Base-by-base conservation (phyloP, 2,329 filamentous ascomycete genomes). In the Epichloe brachyelytri region DNA sequence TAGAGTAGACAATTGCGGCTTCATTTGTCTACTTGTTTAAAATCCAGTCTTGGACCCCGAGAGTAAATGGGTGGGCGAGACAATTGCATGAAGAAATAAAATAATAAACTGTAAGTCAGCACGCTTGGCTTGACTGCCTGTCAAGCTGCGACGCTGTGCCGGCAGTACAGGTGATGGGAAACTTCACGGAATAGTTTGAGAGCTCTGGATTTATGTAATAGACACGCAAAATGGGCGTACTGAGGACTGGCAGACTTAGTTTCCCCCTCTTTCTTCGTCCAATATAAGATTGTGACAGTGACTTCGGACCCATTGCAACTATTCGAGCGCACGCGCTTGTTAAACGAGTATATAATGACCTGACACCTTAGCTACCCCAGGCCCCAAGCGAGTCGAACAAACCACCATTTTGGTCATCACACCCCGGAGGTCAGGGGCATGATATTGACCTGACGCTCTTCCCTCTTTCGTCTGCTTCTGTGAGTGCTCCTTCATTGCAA, bases 181-280 rank as follows among this genome's bases (percentile, higher is more conserved):
- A 10, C 26, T 48, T 1, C 43, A 48, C n/a, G 48, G 36, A 14
- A 43, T 48, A 44, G 22, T 45, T 40, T 33, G 34, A 51, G 49
- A 30, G 51, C 46, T 49, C 47, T 54, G 54, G 37, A 48, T 55
- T 50, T 46, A 44, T 50, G 39, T 52, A 45, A 54, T 54, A 55
- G 52, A 55, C 50, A 46, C 45, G 48, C 50, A 52, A 54, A 52
- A 50, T 14, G 20, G 48, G 48, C 50, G 45, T 52, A 46, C 30
- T 22, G 45, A 47, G 40, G 48, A 47, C 40, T 2, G 41, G 47
- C 43, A 52, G 46, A 52, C 48, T 20, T 47, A 36, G 10, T 46
- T 33, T 4, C 10, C 12, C 39, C 40, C 40, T 12, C 10, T 19
- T 43, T n/a, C 19, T 47, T 22, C 20, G 15, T 43, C 12, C 20